Evolutionary conservation across 164 flowering plant genomes (phyloP), one percentile per base, ranked within the genome.

Genomic region (Berberis thunbergii): DNA sequence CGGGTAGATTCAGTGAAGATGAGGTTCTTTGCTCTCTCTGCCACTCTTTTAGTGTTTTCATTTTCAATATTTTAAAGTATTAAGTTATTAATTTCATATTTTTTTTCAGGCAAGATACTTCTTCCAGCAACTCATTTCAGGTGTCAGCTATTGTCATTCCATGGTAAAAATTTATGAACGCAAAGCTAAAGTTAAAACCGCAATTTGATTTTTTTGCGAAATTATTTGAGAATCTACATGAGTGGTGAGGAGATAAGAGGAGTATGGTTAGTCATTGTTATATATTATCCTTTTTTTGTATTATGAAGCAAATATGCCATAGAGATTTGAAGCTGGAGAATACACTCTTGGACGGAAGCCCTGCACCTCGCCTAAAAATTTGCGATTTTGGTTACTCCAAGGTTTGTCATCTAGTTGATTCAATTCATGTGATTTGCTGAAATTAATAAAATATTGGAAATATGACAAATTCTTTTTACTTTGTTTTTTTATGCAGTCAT

Each of bases 381-480:
- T 88, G 96, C 61, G 94, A 91, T 70, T 91, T 88, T 66, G 96
- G 96, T 56, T 86, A 86, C 71, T 91, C 97, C 7, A 88, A 86
- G 94, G 96, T 88, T 4, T 10, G n/a, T 52, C 4, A 10, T 52
- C 8, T 46, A 46, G 26, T 46, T 46, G 49, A 46, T 4, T 4
- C 49, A 46, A 46, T 46, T 46, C 8, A 26, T 26, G 26, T 26
- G 26, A 26, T 26, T 26, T 26, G 26, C 26, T 26, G 26, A 26
- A 26, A 26, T 26, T 26, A 26, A 26, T 26, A 26, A 26, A 26
- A 26, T 26, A 26, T 26, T 26, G 26, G 26, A 26, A 26, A 26
- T 26, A 26, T 50, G 8, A 10, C 4, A 26, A 4, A 26, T 26
- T 26, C 26, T 26, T 26, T 26, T 8, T 50, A 50, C n/a, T 52